These are phyloP conservation scores for Saccharomyces hybrid DNA, from an alignment of 1,139 yeast species.

Conservation along the genomic window DNA sequence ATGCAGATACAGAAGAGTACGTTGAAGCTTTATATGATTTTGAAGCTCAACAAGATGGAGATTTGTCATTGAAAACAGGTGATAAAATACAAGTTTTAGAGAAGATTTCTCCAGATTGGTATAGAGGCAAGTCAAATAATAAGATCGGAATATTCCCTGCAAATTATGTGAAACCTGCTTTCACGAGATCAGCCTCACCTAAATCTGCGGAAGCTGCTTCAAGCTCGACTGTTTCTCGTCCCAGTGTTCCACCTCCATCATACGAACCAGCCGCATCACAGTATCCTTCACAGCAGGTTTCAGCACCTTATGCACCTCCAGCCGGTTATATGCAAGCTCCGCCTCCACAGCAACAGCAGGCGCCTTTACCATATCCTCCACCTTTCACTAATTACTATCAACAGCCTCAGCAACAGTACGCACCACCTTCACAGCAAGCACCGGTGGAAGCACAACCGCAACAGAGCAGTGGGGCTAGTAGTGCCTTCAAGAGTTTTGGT, in stretches of 20 bases:
- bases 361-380: conserved; percentile 24
- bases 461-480: conserved; percentile 20
- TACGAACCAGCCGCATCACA: not conserved
- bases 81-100: conserved; percentile 60
- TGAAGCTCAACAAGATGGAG: conserved; percentile 57
- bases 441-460: conserved; percentile 12
- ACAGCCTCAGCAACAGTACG: conserved; percentile 29
- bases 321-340: conserved; percentile 2
- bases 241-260: conserved; percentile 6
- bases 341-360: conserved; percentile 18
- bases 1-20: conserved; percentile 24
- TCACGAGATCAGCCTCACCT: conserved; percentile 23
- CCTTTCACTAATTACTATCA: conserved; percentile 23
- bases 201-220: conserved; percentile 25
- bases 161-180: conserved; percentile 52
- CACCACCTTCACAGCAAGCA: conserved; percentile 21
- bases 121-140: conserved; percentile 61
- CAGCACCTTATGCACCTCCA: conserved; percentile 34
- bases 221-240: conserved; percentile 12
- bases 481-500: conserved; percentile 58
- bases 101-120: conserved; percentile 76
- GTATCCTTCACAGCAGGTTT: conserved; percentile 40
- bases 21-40: conserved; percentile 66
- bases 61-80: conserved; percentile 53
- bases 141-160: conserved; percentile 76